Percentiles rank a stretch among this genome's conserved stretches.
phyloP scores from a whole-genome alignment of 306 rosid species.

The Sindora glabra region DNA sequence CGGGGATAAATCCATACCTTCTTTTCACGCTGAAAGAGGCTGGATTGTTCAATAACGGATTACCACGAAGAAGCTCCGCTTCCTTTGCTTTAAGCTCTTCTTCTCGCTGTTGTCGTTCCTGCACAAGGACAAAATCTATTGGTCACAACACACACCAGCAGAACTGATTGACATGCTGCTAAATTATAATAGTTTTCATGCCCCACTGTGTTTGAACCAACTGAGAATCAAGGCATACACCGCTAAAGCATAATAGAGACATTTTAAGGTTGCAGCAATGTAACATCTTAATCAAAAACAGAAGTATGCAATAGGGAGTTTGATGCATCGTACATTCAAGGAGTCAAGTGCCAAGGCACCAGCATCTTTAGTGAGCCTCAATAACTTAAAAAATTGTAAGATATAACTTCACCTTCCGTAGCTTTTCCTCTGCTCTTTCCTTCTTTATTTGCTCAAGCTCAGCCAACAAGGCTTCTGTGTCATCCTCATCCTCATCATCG shows the following conservation, averaged over 20 bases:
- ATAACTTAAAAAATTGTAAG: too few relatives aligned
- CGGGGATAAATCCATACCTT: constrained; percentile 23
- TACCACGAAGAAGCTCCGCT: constrained; percentile 52
- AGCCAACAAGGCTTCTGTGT: constrained; percentile 47
- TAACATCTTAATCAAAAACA: too few relatives aligned
- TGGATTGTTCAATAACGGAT: constrained; percentile 48
- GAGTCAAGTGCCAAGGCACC: too few relatives aligned
- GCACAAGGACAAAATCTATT: neutral
- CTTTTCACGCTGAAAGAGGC: constrained; percentile 53
- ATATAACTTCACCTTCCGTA: constrained; percentile 33
- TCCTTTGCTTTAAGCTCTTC: constrained; percentile 62
- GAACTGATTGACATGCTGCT: neutral
- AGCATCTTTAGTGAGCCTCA: too few relatives aligned
- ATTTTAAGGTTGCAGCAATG: too few relatives aligned
- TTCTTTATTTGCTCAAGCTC: constrained; percentile 67
- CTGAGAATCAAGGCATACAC: too few relatives aligned
- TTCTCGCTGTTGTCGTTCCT: constrained; percentile 44
- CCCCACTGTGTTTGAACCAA: too few relatives aligned
- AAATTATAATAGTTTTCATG: too few relatives aligned
- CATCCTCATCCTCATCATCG: constrained; percentile 37
- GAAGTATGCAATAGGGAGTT: too few relatives aligned
- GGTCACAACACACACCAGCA: neutral
- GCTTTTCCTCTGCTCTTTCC: constrained; percentile 60
- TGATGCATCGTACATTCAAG: too few relatives aligned
- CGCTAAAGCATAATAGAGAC: too few relatives aligned